Evolutionary conservation across 768 basidiomycete genomes (phyloP), one percentile per base, ranked within the genome.

Genomic region (Rhodotorula diobovata): DNA sequence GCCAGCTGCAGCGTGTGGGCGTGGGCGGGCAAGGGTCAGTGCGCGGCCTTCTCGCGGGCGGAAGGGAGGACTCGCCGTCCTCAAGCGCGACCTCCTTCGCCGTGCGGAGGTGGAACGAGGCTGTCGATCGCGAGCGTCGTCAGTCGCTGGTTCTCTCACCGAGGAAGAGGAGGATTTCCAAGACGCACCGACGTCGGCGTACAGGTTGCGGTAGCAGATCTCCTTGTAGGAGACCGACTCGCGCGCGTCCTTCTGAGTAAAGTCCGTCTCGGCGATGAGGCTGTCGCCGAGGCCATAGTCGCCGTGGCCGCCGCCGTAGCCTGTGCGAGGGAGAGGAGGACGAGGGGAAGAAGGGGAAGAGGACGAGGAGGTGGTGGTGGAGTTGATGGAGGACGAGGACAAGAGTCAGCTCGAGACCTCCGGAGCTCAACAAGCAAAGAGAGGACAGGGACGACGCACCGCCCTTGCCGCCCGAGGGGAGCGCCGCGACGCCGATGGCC

Each of bases 151-250:
- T 21, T 46, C 25, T 7, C 48, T 5, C 3, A 28, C 34, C 39
- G 12, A 10, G 2, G 37, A 41, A 59, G 57, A n/a, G 37, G 57
- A 25, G 10, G 25, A 39, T 16, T n/a, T n/a, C n/a, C n/a, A n/a
- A 10, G 23, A 37, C 61, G 35, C 61, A 35, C 61, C 16, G 39
- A 30, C 58, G 58, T 59, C 58, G 23, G 58, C 58, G 58, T 59
- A 59, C 8, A 59, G 41, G 58, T 59, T 59, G 41, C 58, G 41
- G 58, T 59, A 59, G 58, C 58, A 59, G 18, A 63, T 34, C 50
- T 63, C 61, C 61, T 53, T 63, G 43, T 53, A 28, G 28, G 48
- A 15, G 50, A 63, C 35, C 28, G 7, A 1, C 23, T 16, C 28
- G 23, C 28, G 6, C 25, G 32, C 28, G 14, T 50, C 32, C 43